Evolutionary conservation across 208 protist genomes (phyloP), one percentile per base, ranked within the genome.

Genomic region (Acanthamoeba polyphaga): DNA sequence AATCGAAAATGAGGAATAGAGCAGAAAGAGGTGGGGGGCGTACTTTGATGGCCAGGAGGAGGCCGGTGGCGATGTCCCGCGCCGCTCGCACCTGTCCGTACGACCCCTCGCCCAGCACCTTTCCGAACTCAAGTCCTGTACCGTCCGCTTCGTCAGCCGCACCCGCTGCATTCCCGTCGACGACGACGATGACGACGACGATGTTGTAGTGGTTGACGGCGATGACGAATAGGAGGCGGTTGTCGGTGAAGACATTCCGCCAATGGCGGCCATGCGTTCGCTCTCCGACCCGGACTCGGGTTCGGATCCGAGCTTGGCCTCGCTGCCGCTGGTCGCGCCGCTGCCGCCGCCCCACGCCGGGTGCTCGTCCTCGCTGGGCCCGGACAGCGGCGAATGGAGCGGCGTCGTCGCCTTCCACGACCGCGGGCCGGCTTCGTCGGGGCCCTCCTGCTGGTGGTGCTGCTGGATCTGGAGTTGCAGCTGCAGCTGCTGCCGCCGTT

Each of bases 21-120:
- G n/a, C n/a, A n/a, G n/a, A n/a, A n/a, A n/a, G n/a, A n/a, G n/a
- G n/a, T n/a, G n/a, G n/a, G n/a, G n/a, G n/a, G n/a, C 19, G 87
- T 29, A 92, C 46, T 51, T 92, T 92, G 38, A 92, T 74, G 24
- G 87, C 87, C 15, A 46, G 29, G 1, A 74, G 17, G 10, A 29
- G 17, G 17, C 62, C 62, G 10, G 87, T 92, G 9, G 60, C 87
- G 9, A 92, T 46, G 24, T 92, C 87, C 34, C 60, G 22, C 38
- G 87, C 87, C 29, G 46, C n/a, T 29, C 87, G 87, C 32, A 92
- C 87, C 55, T 92, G 87, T 17, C 87, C 87, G 32, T 76, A 92
- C 9, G 87, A 92, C 17, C 87, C 87, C 32, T 92, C 87, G 10
- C 87, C 87, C 15, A 92, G 17, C 27, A 92, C 87, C 46, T 49